Base-by-base conservation (phyloP, 441 rosid species). In the Erodium moschatum region DNA sequence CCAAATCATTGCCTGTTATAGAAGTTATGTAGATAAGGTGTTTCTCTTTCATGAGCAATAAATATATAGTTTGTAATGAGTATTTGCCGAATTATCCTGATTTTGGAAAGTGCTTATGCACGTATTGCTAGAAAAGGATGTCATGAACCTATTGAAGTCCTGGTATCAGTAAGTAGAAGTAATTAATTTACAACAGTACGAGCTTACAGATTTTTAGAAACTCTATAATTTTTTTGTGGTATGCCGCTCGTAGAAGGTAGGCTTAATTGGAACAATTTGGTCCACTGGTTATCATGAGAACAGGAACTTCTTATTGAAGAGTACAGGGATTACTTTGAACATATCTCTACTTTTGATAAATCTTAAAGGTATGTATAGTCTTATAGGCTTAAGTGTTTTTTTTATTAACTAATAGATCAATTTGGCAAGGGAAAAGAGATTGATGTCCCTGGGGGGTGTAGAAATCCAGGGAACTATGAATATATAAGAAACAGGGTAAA, bases 381-480 rank as follows among this genome's bases (percentile, higher is more conserved):
- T 20, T 20, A 9, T 56, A 6, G 20, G 62, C 62, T 16, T 56
- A 18, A 16, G 7, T 56, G 20, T 56, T 56, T 56, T 18, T 20
- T 56, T 56, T 21, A 56, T 56, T 19, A 56, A 16, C 10, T 18
- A 6, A 56, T 24, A 18, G 62, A 56, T 52, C 2, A 52, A 18
- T 52, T 52, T 8, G 19, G 20, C 19, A 20, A 56, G 27, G 5
- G 24, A 56, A 20, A 7, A 56, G 27, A 8, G 24, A 8, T 18
- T 56, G 9, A 15, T 56, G 24, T 56, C 62, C 62, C 27, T 56
- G 18, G 62, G 62, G 62, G 27, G 50, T 56, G 62, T 56, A 18
- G 62, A 56, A 27, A 56, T 56, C 62, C 62, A 56, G 24, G 62
- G 2, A 44, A 44, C 62, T 56, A 56, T 56, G 62, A 56, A 56